A percentile compares a stretch with the other conserved stretches of the same genome.
phyloP scores from a whole-genome alignment of 345 rosid species.

The Gynandropsis gynandra region DNA sequence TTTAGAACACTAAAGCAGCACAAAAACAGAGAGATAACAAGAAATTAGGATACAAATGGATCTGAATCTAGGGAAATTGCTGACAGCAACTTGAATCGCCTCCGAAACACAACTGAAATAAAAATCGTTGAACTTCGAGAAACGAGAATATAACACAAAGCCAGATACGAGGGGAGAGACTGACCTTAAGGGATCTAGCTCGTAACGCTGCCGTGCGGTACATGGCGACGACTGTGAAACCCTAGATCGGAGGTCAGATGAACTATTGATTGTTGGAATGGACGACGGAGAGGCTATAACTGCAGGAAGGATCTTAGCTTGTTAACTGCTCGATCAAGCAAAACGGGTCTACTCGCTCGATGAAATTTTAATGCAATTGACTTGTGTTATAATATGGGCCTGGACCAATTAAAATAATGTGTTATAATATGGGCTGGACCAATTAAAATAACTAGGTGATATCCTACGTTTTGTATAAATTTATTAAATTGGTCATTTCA shows the following conservation, averaged over 20 bases:
- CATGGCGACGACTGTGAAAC: constrained; percentile 31
- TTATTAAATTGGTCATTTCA: no score
- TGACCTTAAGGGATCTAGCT: constrained; percentile 47
- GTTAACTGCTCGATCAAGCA: no score
- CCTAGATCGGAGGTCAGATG: constrained; percentile 19
- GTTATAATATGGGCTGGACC: no score
- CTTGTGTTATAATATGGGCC: no score
- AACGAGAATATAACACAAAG: background rate
- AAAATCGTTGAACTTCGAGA: constrained; percentile 9
- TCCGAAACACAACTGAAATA: background rate
- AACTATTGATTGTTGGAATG: constrained; percentile 8
- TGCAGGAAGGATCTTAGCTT: no score
- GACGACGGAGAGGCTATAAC: background rate
- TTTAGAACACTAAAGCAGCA: background rate
- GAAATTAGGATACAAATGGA: background rate
- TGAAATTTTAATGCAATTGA: no score
- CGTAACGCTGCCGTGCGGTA: constrained; percentile 46
- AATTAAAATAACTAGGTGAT: no score
- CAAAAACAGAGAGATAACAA: background rate
- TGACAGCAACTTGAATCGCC: background rate
- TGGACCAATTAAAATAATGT: no score
- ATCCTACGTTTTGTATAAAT: no score
- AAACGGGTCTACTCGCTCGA: no score
- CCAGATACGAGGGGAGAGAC: constrained; percentile 5
- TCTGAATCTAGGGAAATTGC: constrained; percentile 18